These are phyloP conservation scores for Streptanthus diversifolius DNA, from an alignment of 345 rosid species.

Conservation along the genomic window DNA sequence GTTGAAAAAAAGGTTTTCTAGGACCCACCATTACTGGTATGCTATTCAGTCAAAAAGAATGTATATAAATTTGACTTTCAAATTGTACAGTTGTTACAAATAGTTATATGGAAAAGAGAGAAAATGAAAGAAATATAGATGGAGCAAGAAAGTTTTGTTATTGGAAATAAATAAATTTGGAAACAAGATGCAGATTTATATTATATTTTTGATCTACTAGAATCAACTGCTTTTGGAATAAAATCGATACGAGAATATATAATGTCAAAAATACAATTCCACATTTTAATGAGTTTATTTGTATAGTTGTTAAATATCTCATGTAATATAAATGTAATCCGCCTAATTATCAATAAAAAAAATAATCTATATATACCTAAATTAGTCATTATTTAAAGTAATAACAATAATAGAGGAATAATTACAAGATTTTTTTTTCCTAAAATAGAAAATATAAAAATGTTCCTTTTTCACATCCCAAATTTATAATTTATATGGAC, in stretches of 20 bases:
- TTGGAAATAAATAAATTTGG: neutral
- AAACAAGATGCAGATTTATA: neutral
- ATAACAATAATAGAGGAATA: neutral
- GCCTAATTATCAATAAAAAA: too few species aligned
- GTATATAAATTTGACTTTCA: neutral
- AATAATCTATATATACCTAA: too few species aligned
- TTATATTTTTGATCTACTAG: neutral
- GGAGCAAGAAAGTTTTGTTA: neutral
- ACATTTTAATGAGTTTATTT: neutral
- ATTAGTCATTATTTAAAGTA: too few species aligned
- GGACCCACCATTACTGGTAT: too few species aligned
- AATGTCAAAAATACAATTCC: neutral
- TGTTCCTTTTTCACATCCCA: too few species aligned
- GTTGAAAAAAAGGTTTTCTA: too few species aligned
- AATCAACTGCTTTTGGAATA: neutral
- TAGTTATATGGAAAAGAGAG: neutral
- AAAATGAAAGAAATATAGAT: neutral
- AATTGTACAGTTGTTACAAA: neutral
- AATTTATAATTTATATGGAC: conserved; percentile 7
- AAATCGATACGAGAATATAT: neutral
- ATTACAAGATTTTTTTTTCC: neutral
- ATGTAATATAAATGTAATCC: neutral
- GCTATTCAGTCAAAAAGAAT: neutral
- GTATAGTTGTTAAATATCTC: neutral
- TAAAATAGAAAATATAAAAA: too few species aligned